Evolutionary conservation across 805 yeast genomes (phyloP).

Genomic region (Candida morakotiae): DNA sequence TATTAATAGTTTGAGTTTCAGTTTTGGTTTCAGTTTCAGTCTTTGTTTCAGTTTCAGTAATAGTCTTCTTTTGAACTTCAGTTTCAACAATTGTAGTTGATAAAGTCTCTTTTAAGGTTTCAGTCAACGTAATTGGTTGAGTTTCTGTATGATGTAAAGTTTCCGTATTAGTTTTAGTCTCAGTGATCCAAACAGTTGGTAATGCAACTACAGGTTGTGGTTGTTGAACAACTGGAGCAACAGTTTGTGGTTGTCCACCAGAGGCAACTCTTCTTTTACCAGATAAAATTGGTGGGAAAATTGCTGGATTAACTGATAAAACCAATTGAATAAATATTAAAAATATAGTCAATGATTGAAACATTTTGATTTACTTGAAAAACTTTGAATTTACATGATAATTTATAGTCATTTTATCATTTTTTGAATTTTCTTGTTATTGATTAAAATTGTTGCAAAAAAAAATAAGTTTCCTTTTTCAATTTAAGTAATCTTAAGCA

Average conservation of each 20-base stretch:
- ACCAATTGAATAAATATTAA: neutral
- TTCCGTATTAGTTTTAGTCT: neutral
- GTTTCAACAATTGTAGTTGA: neutral
- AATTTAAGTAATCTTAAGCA: neutral
- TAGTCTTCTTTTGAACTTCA: neutral
- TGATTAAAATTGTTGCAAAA: too few species aligned
- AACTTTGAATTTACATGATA: neutral
- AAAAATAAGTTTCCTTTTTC: too few species aligned
- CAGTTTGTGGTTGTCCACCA: neutral
- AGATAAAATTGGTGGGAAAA: neutral
- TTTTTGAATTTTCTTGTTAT: neutral
- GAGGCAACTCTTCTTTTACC: neutral
- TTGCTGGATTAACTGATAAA: neutral
- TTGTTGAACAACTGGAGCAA: neutral
- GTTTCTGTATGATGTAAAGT: neutral
- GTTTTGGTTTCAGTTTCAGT: neutral
- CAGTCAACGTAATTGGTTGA: neutral
- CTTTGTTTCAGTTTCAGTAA: neutral
- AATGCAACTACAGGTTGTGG: neutral
- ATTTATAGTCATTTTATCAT: neutral
- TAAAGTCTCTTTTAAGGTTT: neutral
- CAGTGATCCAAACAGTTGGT: neutral
- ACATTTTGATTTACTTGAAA: neutral
- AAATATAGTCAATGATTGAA: neutral
- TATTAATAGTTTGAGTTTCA: neutral